Percentiles rank a stretch among this genome's conserved stretches.
These are phyloP conservation scores for Tulasnella sp. DNA, from an alignment of 768 basidiomycete species.

Conservation along the genomic window DNA sequence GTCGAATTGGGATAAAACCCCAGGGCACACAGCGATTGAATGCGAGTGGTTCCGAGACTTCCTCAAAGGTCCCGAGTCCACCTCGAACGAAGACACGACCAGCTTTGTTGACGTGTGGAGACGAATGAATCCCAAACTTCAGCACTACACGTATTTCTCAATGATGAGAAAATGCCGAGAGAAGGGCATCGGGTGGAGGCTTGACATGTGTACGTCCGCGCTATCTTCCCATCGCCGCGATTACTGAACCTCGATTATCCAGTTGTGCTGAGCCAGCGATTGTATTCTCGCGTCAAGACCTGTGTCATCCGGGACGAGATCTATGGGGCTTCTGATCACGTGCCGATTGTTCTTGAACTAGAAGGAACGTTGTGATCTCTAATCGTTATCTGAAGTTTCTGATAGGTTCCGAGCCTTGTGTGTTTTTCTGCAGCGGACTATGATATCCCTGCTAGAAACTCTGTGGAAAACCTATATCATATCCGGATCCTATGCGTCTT, in stretches of 20 bases:
- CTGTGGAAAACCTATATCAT: too few species aligned
- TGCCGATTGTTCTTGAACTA: constrained; percentile 71
- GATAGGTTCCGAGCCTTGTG: too few species aligned
- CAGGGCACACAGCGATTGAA: constrained; percentile 77
- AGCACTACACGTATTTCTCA: constrained; percentile 77
- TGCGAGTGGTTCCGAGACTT: constrained; percentile 64
- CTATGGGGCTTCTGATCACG: constrained; percentile 81
- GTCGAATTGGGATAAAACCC: constrained; percentile 76
- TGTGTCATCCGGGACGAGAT: constrained; percentile 81
- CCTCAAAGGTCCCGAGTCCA: constrained; percentile 35
- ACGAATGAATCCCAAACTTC: constrained; percentile 49
- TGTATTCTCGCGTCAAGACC: constrained; percentile 54
- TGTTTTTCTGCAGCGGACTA: too few species aligned
- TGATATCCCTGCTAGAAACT: too few species aligned
- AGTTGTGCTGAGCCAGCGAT: constrained; percentile 70
- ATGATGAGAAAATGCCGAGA: constrained; percentile 70
- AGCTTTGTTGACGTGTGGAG: constrained; percentile 76
- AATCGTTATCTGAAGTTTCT: too few species aligned
- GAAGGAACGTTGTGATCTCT: constrained; percentile 29
- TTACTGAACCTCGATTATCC: background rate
- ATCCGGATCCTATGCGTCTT: too few species aligned
- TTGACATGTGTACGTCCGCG: constrained; percentile 60
- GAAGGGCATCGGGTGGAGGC: constrained; percentile 79
- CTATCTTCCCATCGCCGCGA: background rate
- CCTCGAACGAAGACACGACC: constrained; percentile 28